Percentiles rank a stretch among this genome's conserved stretches.
These are phyloP conservation scores for Malbranchea cinnamomea DNA, from an alignment of 2,329 filamentous ascomycete species.

Conservation along the genomic window DNA sequence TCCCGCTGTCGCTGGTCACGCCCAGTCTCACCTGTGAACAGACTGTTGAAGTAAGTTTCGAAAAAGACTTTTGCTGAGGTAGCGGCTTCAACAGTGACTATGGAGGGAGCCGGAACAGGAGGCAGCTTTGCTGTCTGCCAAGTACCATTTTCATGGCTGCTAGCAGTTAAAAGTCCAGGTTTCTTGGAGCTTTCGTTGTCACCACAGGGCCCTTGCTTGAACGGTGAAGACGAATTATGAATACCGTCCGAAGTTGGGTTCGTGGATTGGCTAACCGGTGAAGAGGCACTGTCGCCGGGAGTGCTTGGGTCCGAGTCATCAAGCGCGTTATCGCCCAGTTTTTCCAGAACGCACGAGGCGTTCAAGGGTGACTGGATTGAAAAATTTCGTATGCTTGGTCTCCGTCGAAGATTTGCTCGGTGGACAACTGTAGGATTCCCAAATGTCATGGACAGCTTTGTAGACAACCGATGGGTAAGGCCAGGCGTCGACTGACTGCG, in stretches of 20 bases:
- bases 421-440: constrained; percentile 27
- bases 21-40: constrained; percentile 42
- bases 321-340: constrained; percentile 16
- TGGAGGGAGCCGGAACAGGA: constrained; percentile 16
- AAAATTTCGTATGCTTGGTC: constrained; percentile 18
- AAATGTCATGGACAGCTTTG: constrained; percentile 25
- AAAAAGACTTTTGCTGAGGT: constrained; percentile 74
- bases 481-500: constrained; percentile 15
- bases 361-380: constrained; percentile 12
- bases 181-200: too few species aligned
- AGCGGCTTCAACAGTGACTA: constrained; percentile 57
- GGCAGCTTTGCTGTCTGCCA: constrained; percentile 9
- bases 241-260: constrained; percentile 21
- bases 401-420: constrained; percentile 19
- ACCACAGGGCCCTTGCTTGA: too few species aligned
- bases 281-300: constrained; percentile 16
- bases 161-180: not conserved
- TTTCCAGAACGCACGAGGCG: constrained; percentile 8
- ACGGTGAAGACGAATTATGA: constrained; percentile 11
- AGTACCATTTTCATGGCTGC: constrained; percentile 3
- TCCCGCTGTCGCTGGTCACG: constrained; percentile 46
- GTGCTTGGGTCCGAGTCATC: constrained; percentile 22
- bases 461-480: constrained; percentile 21
- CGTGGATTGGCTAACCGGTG: constrained; percentile 19
- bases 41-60: constrained; percentile 67